A percentile compares a stretch with the other conserved stretches of the same genome.
Conservation (phyloP, 1,284 basidiomycete genomes). For the Mycena citricolor region DNA sequence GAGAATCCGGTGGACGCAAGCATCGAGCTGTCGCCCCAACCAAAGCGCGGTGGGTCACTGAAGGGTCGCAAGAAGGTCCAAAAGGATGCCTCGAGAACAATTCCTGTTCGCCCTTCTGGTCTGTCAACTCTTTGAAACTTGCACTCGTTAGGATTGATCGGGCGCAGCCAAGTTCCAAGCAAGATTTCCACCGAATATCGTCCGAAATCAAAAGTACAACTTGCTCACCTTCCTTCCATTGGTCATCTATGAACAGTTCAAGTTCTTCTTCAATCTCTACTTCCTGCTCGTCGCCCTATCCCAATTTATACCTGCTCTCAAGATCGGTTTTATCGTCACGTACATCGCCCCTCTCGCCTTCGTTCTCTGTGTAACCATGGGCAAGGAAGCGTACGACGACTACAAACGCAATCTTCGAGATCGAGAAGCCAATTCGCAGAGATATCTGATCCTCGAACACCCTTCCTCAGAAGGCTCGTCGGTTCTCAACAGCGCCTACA, state of each 20-base stretch:
- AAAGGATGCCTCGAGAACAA: slow-evolving; percentile 73
- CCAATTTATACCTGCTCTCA: slow-evolving; percentile 94
- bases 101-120: slow-evolving; percentile 79
- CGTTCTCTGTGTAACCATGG: slow-evolving; percentile 93
- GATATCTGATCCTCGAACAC: slow-evolving; percentile 78
- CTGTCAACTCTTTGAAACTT: slow-evolving; percentile 22
- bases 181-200: slow-evolving; percentile 79
- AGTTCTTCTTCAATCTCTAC: slow-evolving; percentile 99
- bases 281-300: slow-evolving; percentile 96
- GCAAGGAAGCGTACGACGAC: slow-evolving; percentile 98
- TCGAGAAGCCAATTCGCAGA: slow-evolving; percentile 91
- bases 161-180: slow-evolving; percentile 64
- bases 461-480: slow-evolving; percentile 30
- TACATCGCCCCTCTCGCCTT: slow-evolving; percentile 97
- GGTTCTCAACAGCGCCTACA: slow-evolving; percentile 36
- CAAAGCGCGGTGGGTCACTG: slow-evolving; percentile 17
- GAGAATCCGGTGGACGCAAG: slow-evolving; percentile 32
- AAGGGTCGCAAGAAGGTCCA: slow-evolving; percentile 21
- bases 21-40: slow-evolving; percentile 21
- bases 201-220: slow-evolving; percentile 99
- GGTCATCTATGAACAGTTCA: slow-evolving; percentile 99
- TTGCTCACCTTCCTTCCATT: slow-evolving; percentile 91
- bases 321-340: slow-evolving; percentile 95
- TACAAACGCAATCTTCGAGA: slow-evolving; percentile 92
- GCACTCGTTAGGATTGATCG: slow-evolving; percentile 3